Evolutionary conservation across 208 protist genomes (phyloP).

Genomic region (Trypanosoma platydactyli): DNA sequence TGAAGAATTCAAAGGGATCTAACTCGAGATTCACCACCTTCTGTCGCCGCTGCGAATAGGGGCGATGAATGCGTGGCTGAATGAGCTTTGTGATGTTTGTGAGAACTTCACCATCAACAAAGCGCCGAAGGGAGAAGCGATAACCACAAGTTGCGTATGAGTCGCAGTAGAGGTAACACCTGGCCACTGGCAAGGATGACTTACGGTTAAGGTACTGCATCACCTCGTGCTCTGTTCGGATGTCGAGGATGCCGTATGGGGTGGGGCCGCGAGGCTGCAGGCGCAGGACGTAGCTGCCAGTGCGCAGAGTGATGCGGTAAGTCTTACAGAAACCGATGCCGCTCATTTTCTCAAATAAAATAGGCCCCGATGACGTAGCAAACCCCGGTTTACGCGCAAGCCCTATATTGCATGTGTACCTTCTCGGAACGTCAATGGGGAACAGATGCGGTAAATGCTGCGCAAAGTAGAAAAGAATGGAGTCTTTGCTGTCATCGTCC

Average conservation of each 20-base stretch:
- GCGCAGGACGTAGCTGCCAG: slow-evolving; percentile 70
- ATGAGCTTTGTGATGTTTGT: slow-evolving; percentile 50
- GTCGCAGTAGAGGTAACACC: slow-evolving; percentile 69
- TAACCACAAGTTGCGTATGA: slow-evolving; percentile 62
- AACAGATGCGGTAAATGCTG: slow-evolving; percentile 76
- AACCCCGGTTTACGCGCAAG: slow-evolving; percentile 53
- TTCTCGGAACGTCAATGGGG: slow-evolving; percentile 42
- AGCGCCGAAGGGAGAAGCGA: slow-evolving; percentile 71
- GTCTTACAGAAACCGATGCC: slow-evolving; percentile 62
- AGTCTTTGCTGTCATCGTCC: slow-evolving; percentile 67
- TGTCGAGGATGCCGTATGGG: slow-evolving; percentile 52
- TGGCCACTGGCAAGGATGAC: slow-evolving; percentile 46
- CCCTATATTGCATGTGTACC: slow-evolving; percentile 31
- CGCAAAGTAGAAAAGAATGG: slow-evolving; percentile 74
- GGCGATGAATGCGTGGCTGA: slow-evolving; percentile 64
- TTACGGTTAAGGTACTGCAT: slow-evolving; percentile 54
- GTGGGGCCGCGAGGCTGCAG: slow-evolving; percentile 63
- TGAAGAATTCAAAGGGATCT: slow-evolving; percentile 58
- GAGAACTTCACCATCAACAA: slow-evolving; percentile 64
- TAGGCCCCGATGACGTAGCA: slow-evolving; percentile 61
- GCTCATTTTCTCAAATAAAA: slow-evolving; percentile 65
- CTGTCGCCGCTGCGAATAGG: slow-evolving; percentile 62
- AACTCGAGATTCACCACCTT: slow-evolving; percentile 57
- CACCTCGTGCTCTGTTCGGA: slow-evolving; percentile 67
- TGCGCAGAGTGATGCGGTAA: slow-evolving; percentile 72